Base-by-base conservation (phyloP, 1,139 yeast species). In the Blastobotrys serpentis region DNA sequence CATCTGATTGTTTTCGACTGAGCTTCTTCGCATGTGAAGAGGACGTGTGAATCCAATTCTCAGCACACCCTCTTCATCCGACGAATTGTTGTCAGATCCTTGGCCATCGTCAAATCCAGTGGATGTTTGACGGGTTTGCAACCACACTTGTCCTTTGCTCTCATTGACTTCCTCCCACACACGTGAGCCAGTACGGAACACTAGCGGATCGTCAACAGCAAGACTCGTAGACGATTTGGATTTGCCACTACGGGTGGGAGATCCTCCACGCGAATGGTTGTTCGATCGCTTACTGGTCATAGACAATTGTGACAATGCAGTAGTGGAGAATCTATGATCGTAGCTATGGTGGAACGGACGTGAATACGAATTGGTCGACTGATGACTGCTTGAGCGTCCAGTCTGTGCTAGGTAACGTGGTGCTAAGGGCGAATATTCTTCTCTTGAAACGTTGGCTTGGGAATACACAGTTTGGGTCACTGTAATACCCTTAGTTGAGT, bases 161-260 rank as follows among this genome's bases (percentile, higher is more conserved):
- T 59, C 63, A 7, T 61, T 56, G 3, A 59, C 51, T 22, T 58
- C 62, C 40, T 60, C 64, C 64, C 64, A 61, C 14, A 61, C 52
- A 33, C 56, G 46, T 2, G 65, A 61, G 0, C 62, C 65, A 1
- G 64, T 56, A 2, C 64, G 55, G 16, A 19, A 19, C 32, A 39
- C 33, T 2, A 39, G 13, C 5, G 33, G 33, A 16, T 39, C 33
- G 13, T 39, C 33, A 26, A 25, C 14, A 7, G 11, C 42, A 17
- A 39, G 29, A 26, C 25, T 39, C 7, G 30, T 25, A 7, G 23
- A 39, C 6, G 42, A 39, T 14, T 26, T 17, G 42, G 19, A 21
- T 18, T 36, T 36, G 25, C 40, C 40, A 11, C 32, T 29, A 4
- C 14, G 32, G 6, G 40, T 13, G 4, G 40, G 40, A 4, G 40